Conservation (phyloP, 345 rosid species). For the Kandelia obovata region DNA sequence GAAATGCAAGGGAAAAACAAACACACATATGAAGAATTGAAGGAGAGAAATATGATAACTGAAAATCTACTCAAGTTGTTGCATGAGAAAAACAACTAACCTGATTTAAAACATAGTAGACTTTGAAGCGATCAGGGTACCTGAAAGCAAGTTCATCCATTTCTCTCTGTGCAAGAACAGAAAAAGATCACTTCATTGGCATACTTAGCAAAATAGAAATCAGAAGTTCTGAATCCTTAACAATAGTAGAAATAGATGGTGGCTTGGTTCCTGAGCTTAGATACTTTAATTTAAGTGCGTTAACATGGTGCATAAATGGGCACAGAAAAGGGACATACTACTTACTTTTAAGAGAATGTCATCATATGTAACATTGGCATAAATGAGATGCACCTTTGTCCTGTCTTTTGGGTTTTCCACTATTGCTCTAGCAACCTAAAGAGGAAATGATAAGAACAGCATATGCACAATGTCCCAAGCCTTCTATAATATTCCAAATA, state of each 20-base stretch:
- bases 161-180: slow-evolving; percentile 57
- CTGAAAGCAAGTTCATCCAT: slow-evolving; percentile 63
- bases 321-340: too few relatives aligned
- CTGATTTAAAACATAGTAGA: slow-evolving; percentile 91
- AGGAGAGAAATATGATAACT: background rate
- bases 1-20: background rate
- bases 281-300: too few relatives aligned
- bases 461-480: too few relatives aligned
- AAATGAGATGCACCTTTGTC: slow-evolving; percentile 79
- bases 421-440: slow-evolving; percentile 87
- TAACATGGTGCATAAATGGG: too few relatives aligned
- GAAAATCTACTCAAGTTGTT: background rate
- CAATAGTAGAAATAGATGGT: too few relatives aligned
- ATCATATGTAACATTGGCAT: slow-evolving; percentile 79
- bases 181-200: background rate
- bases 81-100: slow-evolving; percentile 33
- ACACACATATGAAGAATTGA: background rate
- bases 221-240: too few relatives aligned
- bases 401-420: slow-evolving; percentile 82
- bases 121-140: slow-evolving; percentile 62
- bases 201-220: too few relatives aligned
- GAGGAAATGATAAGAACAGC: background rate
- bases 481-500: too few relatives aligned
- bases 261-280: too few relatives aligned
- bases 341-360: slow-evolving; percentile 95